Conservation (phyloP, 2,329 filamentous ascomycete genomes). For the Exophiala dermatitidis region DNA sequence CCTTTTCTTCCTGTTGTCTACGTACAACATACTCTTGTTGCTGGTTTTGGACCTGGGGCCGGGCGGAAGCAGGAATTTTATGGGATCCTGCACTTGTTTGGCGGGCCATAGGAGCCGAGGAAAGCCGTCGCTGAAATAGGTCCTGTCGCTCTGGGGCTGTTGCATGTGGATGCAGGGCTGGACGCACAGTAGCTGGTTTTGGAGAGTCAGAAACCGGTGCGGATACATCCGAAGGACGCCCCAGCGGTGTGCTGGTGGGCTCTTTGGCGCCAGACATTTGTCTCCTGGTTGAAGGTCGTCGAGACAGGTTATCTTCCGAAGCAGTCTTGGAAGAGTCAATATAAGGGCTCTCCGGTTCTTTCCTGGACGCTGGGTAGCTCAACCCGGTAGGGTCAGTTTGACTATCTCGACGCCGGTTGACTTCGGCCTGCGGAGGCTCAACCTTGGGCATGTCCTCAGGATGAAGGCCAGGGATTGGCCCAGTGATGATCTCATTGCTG, state of each 20-base stretch:
- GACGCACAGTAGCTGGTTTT: conserved; percentile 28
- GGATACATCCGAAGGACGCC: conserved; percentile 13
- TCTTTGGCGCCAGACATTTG: conserved; percentile 23
- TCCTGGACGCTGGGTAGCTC: conserved; percentile 17
- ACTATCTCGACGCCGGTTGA: conserved; percentile 19
- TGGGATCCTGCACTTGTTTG: conserved; percentile 47
- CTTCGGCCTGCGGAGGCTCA: conserved; percentile 2
- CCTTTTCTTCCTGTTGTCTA: conserved; percentile 37
- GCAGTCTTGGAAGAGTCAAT: conserved; percentile 13
- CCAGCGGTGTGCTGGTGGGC: conserved; percentile 3
- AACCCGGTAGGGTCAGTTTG: conserved; percentile 21
- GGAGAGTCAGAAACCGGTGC: conserved; percentile 24
- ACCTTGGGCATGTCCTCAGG: conserved; percentile 59
- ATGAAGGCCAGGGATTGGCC: conserved; percentile 71
- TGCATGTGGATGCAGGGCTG: conserved; percentile 32
- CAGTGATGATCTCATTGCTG: conserved; percentile 61
- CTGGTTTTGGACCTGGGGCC: conserved; percentile 40
- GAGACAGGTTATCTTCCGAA: conserved; percentile 16
- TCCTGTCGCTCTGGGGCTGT: conserved; percentile 39
- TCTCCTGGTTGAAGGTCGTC: conserved; percentile 12
- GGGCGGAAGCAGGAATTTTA: conserved; percentile 37
- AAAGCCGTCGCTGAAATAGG: conserved; percentile 30
- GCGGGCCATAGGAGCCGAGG: conserved; percentile 49
- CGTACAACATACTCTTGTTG: conserved; percentile 30
- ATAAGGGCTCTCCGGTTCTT: conserved; percentile 25